Base-by-base conservation (phyloP, 306 rosid genomes). In the Psophocarpus tetragonolobus region DNA sequence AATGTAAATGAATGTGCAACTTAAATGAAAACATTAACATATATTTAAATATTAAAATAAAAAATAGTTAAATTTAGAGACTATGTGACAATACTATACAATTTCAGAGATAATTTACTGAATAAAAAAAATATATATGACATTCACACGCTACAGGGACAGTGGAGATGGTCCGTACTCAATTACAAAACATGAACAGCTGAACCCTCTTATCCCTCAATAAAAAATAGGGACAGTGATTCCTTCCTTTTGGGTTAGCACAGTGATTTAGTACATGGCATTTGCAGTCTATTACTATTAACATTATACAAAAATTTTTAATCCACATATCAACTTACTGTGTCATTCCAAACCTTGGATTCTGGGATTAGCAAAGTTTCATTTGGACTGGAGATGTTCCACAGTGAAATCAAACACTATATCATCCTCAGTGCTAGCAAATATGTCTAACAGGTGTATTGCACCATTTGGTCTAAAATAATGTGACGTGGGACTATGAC, bases 191-290 rank as follows among this genome's bases (percentile, higher is more conserved):
- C 26, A 29, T 71, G 60, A 41, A 53, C 58, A 21, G 73, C 53
- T 38, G 79, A 48, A 82, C 84, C 90, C 63, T 81, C 83, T 76
- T 26, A 90, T 75, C 84, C 87, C 81, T 85, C 81, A 30, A 73
- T 10, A 70, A 79, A 85, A 85, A 85, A 39, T 33, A 45, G 84
- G 93, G 91, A 75, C 56, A 36, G 8, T 74, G 82, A 84, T 82
- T 80, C 69, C 75, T 75, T 36, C 38, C 30, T 26, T 26, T 1
- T 62, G 83, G 82, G 77, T 51, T 73, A 56, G 70, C 45, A 61
- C 57, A 62, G 44, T 29, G 74, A 66, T 63, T 29, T 51, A 20
- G 58, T 53, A 6, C 8, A 62, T 33, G 51, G 83, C 76, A 39
- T 21, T 53, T 78, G 33, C 29, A 63, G 53, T 64, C 42, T 13